Percentiles rank a stretch among this genome's conserved stretches.
phyloP scores from a whole-genome alignment of 116 monocot genomes.

The Iris pallida region DNA sequence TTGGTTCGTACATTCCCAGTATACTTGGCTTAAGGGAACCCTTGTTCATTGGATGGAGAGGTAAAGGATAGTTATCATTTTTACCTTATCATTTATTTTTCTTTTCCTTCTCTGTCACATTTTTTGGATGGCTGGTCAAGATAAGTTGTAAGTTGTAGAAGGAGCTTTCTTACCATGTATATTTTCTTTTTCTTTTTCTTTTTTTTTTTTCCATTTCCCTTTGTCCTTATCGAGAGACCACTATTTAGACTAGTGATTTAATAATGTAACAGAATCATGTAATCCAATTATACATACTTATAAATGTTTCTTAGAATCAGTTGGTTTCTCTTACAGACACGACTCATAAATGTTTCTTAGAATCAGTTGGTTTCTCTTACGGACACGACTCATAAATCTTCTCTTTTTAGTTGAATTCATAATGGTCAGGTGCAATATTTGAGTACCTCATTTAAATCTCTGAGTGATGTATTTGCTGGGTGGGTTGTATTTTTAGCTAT shows the following conservation, averaged over 20 bases:
- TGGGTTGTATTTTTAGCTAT: too few species aligned
- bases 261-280: conserved; percentile 9
- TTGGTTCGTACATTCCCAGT: neutral
- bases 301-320: too few species aligned
- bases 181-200: neutral
- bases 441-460: too few species aligned
- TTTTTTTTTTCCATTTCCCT: neutral
- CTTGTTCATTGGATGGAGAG: conserved; percentile 2
- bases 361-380: neutral
- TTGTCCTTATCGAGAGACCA: neutral
- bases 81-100: neutral
- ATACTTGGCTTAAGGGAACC: too few species aligned
- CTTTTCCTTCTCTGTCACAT: neutral
- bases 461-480: too few species aligned
- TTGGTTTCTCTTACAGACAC: too few species aligned
- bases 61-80: conserved; percentile 8
- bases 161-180: neutral
- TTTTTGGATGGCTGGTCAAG: neutral
- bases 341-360: neutral
- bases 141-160: neutral
- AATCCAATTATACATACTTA: conserved; percentile 5
- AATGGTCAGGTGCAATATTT: too few species aligned
- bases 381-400: too few species aligned
- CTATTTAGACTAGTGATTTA: neutral
- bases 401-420: too few species aligned